Evolutionary conservation across 768 basidiomycete genomes (phyloP).

Genomic region (Psilocybe tampanensis): DNA sequence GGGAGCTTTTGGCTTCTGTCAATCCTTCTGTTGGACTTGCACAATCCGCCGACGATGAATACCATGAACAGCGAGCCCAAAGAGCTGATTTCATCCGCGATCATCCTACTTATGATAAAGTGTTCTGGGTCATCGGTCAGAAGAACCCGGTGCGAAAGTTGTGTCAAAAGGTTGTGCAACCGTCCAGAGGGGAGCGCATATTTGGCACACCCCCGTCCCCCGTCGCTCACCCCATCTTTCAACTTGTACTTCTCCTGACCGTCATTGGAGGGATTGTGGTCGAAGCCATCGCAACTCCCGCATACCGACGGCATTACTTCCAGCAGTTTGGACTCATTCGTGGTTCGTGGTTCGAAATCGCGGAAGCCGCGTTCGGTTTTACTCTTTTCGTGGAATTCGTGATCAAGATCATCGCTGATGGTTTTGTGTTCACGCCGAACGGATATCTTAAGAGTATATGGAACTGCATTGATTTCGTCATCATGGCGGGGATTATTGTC

Average conservation of each 20-base stretch:
- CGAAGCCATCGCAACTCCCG: conserved; percentile 81
- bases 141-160: conserved; percentile 68
- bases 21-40: conserved; percentile 50
- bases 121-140: conserved; percentile 89
- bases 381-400: conserved; percentile 78
- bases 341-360: conserved; percentile 85
- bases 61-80: conserved; percentile 71
- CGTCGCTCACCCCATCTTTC: conserved; percentile 70
- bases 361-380: conserved; percentile 72
- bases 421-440: conserved; percentile 88
- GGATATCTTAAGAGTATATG: conserved; percentile 91
- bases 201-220: conserved; percentile 75
- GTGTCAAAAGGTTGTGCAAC: conserved; percentile 84
- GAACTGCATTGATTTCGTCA: conserved; percentile 89
- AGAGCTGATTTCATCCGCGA: conserved; percentile 87
- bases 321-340: conserved; percentile 56
- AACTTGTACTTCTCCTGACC: conserved; percentile 69
- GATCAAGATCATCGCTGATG: conserved; percentile 92
- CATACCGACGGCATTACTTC: conserved; percentile 79
- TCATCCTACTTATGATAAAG: conserved; percentile 88
- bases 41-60: conserved; percentile 61
- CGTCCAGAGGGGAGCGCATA: conserved; percentile 85
- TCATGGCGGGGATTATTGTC: conserved; percentile 76
- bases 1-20: conserved; percentile 69
- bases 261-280: conserved; percentile 84